phyloP scores from a whole-genome alignment of 2,329 filamentous ascomycete genomes.

The Trichoderma afroharzianum region DNA sequence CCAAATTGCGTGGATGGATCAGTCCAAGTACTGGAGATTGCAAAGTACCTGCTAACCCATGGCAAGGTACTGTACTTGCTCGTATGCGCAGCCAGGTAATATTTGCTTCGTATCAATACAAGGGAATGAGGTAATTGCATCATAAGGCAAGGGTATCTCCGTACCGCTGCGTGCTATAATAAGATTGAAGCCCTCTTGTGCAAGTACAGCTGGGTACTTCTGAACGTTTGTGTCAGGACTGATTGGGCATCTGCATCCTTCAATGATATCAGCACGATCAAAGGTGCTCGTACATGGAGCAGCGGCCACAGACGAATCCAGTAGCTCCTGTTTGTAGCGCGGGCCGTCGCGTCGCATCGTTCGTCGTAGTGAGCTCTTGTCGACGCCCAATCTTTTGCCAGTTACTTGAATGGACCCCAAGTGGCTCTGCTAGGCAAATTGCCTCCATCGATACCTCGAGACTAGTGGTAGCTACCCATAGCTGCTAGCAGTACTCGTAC shows the following conservation, averaged over 20 bases:
- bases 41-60: background rate
- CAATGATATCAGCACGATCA: background rate
- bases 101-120: background rate
- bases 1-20: background rate
- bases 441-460: background rate
- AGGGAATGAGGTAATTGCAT: background rate
- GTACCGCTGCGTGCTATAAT: background rate
- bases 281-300: background rate
- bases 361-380: background rate
- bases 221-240: background rate
- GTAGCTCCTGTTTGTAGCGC: background rate
- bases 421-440: background rate
- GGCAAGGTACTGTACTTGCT: background rate
- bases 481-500: too few species aligned
- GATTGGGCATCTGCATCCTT: background rate
- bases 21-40: background rate
- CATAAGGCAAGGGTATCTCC: background rate
- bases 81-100: background rate
- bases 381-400: background rate
- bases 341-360: constrained; percentile 10
- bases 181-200: background rate
- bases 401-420: background rate
- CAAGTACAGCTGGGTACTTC: background rate
- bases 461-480: background rate
- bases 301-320: background rate